phyloP scores from a whole-genome alignment of 2,329 filamentous ascomycete genomes.

The Bimuria novae-zelandiae region DNA sequence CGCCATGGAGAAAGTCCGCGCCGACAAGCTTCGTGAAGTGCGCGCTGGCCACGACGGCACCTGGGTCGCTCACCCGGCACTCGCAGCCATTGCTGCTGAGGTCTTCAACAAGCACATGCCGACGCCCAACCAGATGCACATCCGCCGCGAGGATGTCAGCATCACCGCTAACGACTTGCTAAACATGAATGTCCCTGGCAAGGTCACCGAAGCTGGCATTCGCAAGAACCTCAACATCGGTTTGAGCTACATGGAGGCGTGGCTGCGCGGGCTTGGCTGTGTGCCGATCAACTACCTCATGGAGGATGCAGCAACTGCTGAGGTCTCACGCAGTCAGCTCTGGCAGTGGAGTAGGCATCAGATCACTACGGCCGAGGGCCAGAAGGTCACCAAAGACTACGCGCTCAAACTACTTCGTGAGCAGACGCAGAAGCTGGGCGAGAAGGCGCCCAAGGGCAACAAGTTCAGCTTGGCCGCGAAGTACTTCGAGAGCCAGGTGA shows the following conservation, averaged over 20 bases:
- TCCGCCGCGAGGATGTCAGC: conserved; percentile 85
- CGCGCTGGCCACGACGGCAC: conserved; percentile 94
- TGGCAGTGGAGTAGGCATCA: conserved; percentile 91
- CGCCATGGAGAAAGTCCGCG: conserved; percentile 90
- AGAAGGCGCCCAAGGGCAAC: conserved; percentile 82
- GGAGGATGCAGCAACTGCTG: conserved; percentile 97
- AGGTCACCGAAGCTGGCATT: conserved; percentile 91
- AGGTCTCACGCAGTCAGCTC: conserved; percentile 90
- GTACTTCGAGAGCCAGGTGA: conserved; percentile 92
- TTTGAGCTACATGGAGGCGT: conserved; percentile 97
- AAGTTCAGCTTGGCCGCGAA: conserved; percentile 89
- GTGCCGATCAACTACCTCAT: conserved; percentile 98
- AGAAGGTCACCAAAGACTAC: conserved; percentile 91
- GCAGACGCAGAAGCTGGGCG: conserved; percentile 74
- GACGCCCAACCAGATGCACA: conserved; percentile 93
- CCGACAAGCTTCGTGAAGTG: conserved; percentile 95
- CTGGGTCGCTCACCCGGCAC: conserved; percentile 95
- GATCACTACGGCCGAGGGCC: conserved; percentile 80
- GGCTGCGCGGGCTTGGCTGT: conserved; percentile 92
- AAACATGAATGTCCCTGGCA: conserved; percentile 96
- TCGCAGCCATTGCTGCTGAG: conserved; percentile 84
- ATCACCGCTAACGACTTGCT: conserved; percentile 88
- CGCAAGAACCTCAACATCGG: conserved; percentile 98
- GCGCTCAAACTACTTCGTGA: conserved; percentile 85
- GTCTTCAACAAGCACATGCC: conserved; percentile 99